Evolutionary conservation across 2,329 filamentous ascomycete species (phyloP).

Genomic region (Fulvia fulva): DNA sequence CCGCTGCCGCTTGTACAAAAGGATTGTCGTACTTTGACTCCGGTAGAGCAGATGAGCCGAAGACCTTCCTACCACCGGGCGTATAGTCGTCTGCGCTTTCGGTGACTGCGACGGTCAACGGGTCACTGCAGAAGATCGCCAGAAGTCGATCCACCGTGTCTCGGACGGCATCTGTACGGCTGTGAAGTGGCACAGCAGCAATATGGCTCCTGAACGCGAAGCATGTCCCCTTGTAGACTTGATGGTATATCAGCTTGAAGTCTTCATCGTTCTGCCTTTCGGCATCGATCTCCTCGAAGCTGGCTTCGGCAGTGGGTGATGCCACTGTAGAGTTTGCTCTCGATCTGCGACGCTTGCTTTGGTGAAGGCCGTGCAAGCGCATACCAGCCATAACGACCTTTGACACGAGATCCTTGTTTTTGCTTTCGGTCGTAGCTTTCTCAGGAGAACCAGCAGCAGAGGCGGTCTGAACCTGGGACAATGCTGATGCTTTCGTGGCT

Average conservation of each 20-base stretch:
- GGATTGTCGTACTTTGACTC: slow-evolving; percentile 10
- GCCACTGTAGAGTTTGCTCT: slow-evolving; percentile 18
- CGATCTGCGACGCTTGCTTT: slow-evolving; percentile 36
- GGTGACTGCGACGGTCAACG: slow-evolving; percentile 27
- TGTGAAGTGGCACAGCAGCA: slow-evolving; percentile 33
- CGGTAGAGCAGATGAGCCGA: slow-evolving; percentile 20
- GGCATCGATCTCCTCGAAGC: slow-evolving; percentile 16
- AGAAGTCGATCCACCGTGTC: slow-evolving; percentile 48
- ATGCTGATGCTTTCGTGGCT: slow-evolving; percentile 23
- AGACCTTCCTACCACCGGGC: slow-evolving; percentile 30
- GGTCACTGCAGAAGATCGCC: slow-evolving; percentile 45
- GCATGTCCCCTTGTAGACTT: slow-evolving; percentile 48
- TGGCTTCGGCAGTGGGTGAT: slow-evolving; percentile 17
- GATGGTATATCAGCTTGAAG: slow-evolving; percentile 52
- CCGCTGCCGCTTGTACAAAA: slow-evolving; percentile 11
- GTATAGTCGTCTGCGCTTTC: slow-evolving; percentile 22
- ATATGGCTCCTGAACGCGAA: slow-evolving; percentile 46
- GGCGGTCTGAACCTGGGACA: slow-evolving; percentile 26
- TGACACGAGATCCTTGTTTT: slow-evolving; percentile 49
- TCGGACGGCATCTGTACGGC: slow-evolving; percentile 41
- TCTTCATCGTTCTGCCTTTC: slow-evolving; percentile 43
- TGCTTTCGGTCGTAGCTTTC: slow-evolving; percentile 20
- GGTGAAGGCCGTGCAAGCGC: slow-evolving; percentile 49
- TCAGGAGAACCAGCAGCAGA: slow-evolving; percentile 6
- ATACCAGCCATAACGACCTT: slow-evolving; percentile 52